These are phyloP conservation scores for Chrysoporthe austroafricana DNA, from an alignment of 2,329 filamentous ascomycete species.

Conservation along the genomic window DNA sequence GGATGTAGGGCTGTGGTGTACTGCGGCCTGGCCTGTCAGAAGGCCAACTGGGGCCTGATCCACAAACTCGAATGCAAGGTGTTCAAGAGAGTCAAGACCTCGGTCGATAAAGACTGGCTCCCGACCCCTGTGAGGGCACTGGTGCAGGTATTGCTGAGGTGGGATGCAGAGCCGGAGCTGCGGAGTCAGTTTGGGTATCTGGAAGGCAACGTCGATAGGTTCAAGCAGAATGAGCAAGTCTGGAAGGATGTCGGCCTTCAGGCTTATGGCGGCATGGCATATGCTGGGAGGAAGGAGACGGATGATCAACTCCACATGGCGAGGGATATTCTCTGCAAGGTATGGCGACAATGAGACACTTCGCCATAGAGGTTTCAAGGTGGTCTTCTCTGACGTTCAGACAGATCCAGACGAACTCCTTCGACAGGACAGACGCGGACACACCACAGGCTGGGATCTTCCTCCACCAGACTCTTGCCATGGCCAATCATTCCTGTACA, in stretches of 20 bases:
- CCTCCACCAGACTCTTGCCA: conserved; percentile 58
- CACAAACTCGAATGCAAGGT: conserved; percentile 60
- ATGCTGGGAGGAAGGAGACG: conserved; percentile 44
- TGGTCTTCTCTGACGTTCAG: conserved; percentile 22
- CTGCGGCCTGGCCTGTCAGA: conserved; percentile 59
- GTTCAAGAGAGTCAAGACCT: conserved; percentile 43
- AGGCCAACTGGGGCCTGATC: conserved; percentile 53
- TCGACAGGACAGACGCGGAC: conserved; percentile 59
- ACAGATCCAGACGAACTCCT: conserved; percentile 65
- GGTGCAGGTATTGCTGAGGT: conserved; percentile 52
- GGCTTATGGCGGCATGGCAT: conserved; percentile 54
- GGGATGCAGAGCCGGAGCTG: conserved; percentile 37
- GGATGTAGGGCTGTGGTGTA: conserved; percentile 59
- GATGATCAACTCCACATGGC: conserved; percentile 45
- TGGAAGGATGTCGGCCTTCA: conserved; percentile 56
- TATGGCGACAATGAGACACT: conserved; percentile 32
- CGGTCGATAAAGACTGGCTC: conserved; percentile 40
- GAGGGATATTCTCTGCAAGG: conserved; percentile 58
- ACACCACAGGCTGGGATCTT: conserved; percentile 58
- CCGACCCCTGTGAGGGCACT: conserved; percentile 61
- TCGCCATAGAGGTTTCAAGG: neutral
- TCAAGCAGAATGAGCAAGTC: conserved; percentile 39
- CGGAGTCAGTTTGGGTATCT: conserved; percentile 43
- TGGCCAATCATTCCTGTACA: conserved; percentile 66
- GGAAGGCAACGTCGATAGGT: conserved; percentile 50